phyloP scores from a whole-genome alignment of 2,329 filamentous ascomycete species.

The Calonectria montana region DNA sequence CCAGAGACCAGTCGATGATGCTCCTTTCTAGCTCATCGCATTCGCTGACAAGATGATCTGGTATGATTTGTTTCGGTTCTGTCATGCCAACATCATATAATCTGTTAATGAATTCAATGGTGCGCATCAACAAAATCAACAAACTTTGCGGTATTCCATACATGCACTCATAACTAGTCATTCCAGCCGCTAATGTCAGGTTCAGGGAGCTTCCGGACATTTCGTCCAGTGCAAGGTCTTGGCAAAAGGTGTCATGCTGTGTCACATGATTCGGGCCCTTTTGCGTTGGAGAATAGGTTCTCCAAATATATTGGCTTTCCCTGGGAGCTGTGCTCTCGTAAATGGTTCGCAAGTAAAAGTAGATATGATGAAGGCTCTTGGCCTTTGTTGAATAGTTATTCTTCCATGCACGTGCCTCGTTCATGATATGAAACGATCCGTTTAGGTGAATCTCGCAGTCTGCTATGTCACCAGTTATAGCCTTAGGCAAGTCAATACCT shows the following conservation, averaged over 20 bases:
- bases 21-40: slow-evolving; percentile 11
- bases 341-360: slow-evolving; percentile 37
- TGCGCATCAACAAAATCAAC: slow-evolving; percentile 5
- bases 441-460: slow-evolving; percentile 36
- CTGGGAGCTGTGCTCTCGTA: slow-evolving; percentile 36
- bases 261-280: not conserved
- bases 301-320: not conserved
- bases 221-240: not conserved
- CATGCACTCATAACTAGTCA: slow-evolving; percentile 19
- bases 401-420: slow-evolving; percentile 28
- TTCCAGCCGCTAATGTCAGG: not conserved
- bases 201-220: not conserved
- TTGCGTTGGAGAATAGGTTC: not conserved
- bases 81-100: not conserved
- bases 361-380: slow-evolving; percentile 36
- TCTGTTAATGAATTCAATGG: slow-evolving; percentile 14
- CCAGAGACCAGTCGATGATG: slow-evolving; percentile 22
- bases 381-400: slow-evolving; percentile 28
- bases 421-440: slow-evolving; percentile 34
- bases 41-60: slow-evolving; percentile 2
- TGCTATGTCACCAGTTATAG: slow-evolving; percentile 39
- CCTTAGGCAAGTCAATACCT: slow-evolving; percentile 11
- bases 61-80: not conserved
- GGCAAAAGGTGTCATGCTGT: not conserved
- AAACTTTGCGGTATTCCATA: slow-evolving; percentile 18